Evolutionary conservation across 768 basidiomycete species (phyloP), one percentile per base, ranked within the genome.

Genomic region (Mycena venus): DNA sequence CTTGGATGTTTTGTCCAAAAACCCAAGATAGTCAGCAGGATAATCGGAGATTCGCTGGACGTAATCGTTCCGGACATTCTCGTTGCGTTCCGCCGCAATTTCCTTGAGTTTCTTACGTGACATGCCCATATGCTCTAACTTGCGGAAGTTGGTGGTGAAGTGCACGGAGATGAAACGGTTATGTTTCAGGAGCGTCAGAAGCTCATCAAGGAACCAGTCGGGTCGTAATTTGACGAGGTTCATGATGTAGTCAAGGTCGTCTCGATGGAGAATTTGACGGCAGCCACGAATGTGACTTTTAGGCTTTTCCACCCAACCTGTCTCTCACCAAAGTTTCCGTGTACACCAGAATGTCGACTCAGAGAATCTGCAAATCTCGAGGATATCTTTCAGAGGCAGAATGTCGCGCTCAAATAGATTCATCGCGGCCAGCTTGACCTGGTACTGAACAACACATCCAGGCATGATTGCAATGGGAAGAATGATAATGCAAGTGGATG

Each of bases 151-250:
- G 1, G 84, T 85, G 7, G 79, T 75, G 70, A 78, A 84, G 72
- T 85, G 83, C 7, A 82, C 73, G 12, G 83, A 78, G 42, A 85
- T 80, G 73, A 84, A 83, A 0, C 78, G 71, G 65, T 85, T 84
- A 10, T 42, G 76, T 31, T 77, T 14, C 1, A 82, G 67, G 9
- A 82, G 79, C 12, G 73, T 23, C 0, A 73, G 75, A 4, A 85
- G 79, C 66, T 86, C 83, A 56, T 85, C 81, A 0, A 86, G 77
- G 60, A 85, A 85, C 76, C 78, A 84, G 71, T 82, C 77, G 14
- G 82, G 83, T 3, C 68, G 53, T 27, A 75, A 70, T 1, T 63
- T 56, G 34, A 79, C 61, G 25, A 82, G 73, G 8, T 51, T 21
- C 1, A 78, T 27, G 23, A 82, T 77, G 58, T 82, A 82, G 4